These are phyloP conservation scores for Wallacemonas sp. DNA, from an alignment of 208 protist genomes.

Conservation along the genomic window DNA sequence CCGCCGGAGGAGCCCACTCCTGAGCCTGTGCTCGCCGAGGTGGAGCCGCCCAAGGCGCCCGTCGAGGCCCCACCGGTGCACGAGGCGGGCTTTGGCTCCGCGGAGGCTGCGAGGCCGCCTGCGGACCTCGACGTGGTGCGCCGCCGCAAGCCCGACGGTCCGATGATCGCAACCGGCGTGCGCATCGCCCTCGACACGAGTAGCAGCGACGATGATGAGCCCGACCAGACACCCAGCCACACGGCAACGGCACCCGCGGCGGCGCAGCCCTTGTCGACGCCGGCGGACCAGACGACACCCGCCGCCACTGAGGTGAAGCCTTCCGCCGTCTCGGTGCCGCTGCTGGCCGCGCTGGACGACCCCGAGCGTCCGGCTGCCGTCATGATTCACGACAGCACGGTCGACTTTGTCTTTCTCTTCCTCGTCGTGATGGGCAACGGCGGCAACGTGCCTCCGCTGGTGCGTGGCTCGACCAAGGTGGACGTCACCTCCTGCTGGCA, in stretches of 20 bases:
- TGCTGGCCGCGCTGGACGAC: neutral
- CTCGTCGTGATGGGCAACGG: slow-evolving; percentile 87
- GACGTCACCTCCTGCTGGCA: slow-evolving; percentile 85
- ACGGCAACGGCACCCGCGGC: neutral
- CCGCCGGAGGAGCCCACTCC: neutral
- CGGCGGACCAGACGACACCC: no score
- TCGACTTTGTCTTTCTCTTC: slow-evolving; percentile 90
- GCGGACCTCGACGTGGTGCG: slow-evolving; percentile 47
- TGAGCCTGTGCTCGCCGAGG: neutral
- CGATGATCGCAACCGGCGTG: slow-evolving; percentile 71
- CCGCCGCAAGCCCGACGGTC: slow-evolving; percentile 73
- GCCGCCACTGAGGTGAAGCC: no score
- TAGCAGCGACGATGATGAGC: slow-evolving; percentile 52
- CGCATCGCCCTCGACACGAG: slow-evolving; percentile 64
- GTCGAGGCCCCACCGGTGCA: neutral
- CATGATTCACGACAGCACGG: slow-evolving; percentile 63
- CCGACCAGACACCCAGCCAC: neutral
- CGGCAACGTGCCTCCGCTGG: slow-evolving; percentile 69
- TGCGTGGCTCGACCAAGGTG: slow-evolving; percentile 84
- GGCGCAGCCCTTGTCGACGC: neutral
- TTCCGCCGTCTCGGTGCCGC: neutral
- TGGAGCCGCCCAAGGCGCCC: no score
- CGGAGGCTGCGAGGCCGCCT: slow-evolving; percentile 17
- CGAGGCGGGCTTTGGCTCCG: slow-evolving; percentile 13
- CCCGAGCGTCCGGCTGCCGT: slow-evolving; percentile 30